Base-by-base conservation (phyloP, 192 early-diverging fungal species). In the Neocallimastix lanati region DNA sequence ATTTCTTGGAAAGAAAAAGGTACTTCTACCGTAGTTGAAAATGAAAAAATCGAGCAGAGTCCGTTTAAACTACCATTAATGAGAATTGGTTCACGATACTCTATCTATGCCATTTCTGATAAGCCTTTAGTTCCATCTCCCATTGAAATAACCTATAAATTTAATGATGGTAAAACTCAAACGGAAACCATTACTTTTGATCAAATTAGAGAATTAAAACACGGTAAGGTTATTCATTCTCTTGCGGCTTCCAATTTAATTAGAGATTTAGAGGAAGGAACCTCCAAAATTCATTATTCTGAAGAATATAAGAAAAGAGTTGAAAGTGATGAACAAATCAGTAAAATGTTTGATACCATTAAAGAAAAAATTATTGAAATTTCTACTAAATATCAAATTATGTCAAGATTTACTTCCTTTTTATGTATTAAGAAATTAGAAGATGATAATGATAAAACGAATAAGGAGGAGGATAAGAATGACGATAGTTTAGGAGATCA, bases 231-330 rank as follows among this genome's bases (percentile, higher is more conserved):
- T 27, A 50, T 87, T 30, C 86, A 87, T 82, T 81, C 82, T 29
- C 79, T 87, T 18, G 86, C 86, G 0, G 87, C 86, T 77, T 77
- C 80, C 37, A 86, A 81, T 77, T 80, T 87, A 27, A 88, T 88
- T n/a, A 79, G 80, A 12, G 86, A 87, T 28, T 77, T 87, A 16
- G 85, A 88, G n/a, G 84, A 87, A 40, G 85, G 83, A 36, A 81
- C 82, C 28, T 87, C 83, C 4, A 16, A 50, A 50, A 21, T 21
- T 50, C 40, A 50, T 21, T 50, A 14, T 21, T 21, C 40, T 50
- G 40, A 50, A 50, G 40, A 50, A 50, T 50, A 50, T 50, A 50
- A 50, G 18, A 50, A 50, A 21, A 50, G 40, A 50, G 16, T 50
- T 21, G 40, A 50, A 4, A 50, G 7, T 50, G 40, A 50, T 21